Base-by-base conservation (phyloP, 2,329 filamentous ascomycete species). In the Metarhizium rileyi region DNA sequence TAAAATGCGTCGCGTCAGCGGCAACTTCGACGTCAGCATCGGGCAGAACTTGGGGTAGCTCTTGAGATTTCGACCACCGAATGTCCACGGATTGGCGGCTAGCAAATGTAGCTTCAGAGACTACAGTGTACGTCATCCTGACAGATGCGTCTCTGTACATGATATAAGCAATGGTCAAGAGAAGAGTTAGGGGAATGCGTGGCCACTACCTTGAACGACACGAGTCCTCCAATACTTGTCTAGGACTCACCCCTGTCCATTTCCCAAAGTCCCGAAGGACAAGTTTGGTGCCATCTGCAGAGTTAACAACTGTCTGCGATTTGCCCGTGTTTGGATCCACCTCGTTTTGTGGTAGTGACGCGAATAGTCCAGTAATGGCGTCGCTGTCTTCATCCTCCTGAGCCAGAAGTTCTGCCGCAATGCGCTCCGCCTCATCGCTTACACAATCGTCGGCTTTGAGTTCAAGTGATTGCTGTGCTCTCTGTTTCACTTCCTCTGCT, bases 231-330 rank as follows among this genome's bases (percentile, higher is more conserved):
- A 97, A 69, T 26, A 87, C 76, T 55, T 86, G 78, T 53, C 81
- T 79, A 16, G 91, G 90, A 57, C 73, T 86, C 27, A 95, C 68
- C 7, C 91, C 90, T 14, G 79, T 78, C 72, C 82, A 83, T 64
- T 88, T 89, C 1, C 88, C 90, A 73, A 97, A 96, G 59, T 96
- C 86, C 41, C 87, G 76, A 45, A 95, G 76, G 1, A 72, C 76
- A 4, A 89, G 66, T 50, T 76, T 81, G 5, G 70, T 63, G 2
- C 80, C 76, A 55, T 78, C 65, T 49, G 70, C 56, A 44, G 72
- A 69, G 58, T 74, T 80, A 41, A 81, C 70, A 38, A 77, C 75
- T 0, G 73, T 83, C 35, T 66, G 73, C 2, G 73, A 75, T 61
- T 81, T 77, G n/a, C 80, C 80, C 8, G 77, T 80, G 5, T 63